These are phyloP conservation scores for Azolla pinnata DNA, from an alignment of 75 land plant genomes.

Conservation along the genomic window DNA sequence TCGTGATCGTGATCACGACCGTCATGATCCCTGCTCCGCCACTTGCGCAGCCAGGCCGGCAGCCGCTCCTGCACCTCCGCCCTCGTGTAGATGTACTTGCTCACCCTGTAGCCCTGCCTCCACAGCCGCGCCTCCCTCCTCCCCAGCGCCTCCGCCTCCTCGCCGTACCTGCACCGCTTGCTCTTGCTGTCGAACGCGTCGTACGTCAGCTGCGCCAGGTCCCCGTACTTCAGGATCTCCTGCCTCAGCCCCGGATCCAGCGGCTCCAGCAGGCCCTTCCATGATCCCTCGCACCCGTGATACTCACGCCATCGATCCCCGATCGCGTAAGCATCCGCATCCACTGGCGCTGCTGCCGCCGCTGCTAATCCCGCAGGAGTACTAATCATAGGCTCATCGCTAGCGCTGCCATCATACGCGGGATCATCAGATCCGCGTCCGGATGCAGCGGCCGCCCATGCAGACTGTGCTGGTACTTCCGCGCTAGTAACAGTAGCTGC, in stretches of 20 bases:
- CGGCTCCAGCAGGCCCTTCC: conserved; percentile 21
- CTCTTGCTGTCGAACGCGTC: conserved; percentile 21
- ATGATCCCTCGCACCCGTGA: conserved; percentile 25
- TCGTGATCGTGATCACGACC: conserved; percentile 16
- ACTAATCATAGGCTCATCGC: too few species aligned
- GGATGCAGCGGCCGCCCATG: too few species aligned
- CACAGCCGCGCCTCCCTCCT: conserved; percentile 18
- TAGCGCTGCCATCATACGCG: too few species aligned
- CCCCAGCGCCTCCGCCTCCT: conserved; percentile 2
- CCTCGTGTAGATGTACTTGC: conserved; percentile 67
- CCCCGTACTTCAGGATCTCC: conserved; percentile 30
- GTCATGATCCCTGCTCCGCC: conserved; percentile 10
- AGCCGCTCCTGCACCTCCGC: conserved; percentile 38
- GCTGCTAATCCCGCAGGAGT: too few species aligned
- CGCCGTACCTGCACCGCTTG: conserved; percentile 6
- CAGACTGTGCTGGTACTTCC: too few species aligned
- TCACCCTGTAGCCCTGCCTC: conserved; percentile 42
- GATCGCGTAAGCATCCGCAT: neutral
- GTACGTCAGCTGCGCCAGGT: conserved; percentile 23
- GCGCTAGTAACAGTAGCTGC: too few species aligned
- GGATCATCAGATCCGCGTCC: too few species aligned
- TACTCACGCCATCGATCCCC: conserved; percentile 32
- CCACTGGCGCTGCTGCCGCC: neutral
- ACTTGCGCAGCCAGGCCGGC: conserved; percentile 43
- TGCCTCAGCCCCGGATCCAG: conserved; percentile 18